Conservation (phyloP, 495 filamentous ascomycete genomes). For the Amphirosellinia nigrospora region DNA sequence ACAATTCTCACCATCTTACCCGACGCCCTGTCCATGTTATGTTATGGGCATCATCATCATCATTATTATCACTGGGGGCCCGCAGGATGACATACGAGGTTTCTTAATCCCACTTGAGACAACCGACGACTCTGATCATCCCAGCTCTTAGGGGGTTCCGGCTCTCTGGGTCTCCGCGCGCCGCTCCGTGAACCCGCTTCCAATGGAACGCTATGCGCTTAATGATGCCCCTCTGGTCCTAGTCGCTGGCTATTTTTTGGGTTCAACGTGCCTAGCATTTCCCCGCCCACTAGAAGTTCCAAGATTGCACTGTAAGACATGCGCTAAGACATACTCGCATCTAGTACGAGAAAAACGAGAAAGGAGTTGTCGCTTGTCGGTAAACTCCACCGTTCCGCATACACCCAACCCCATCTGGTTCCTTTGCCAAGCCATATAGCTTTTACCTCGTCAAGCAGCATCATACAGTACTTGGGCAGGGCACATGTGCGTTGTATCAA, state of each 20-base stretch:
- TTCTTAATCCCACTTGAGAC: background rate
- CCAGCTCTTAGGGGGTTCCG: slow-evolving; percentile 19
- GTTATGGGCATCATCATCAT: too few species aligned
- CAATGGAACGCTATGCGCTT: slow-evolving; percentile 38
- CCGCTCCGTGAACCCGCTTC: slow-evolving; percentile 32
- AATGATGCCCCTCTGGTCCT: slow-evolving; percentile 37
- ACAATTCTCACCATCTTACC: too few species aligned
- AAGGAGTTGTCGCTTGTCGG: background rate
- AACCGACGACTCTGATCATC: slow-evolving; percentile 10
- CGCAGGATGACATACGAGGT: background rate
- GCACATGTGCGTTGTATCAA: background rate
- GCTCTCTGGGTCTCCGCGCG: slow-evolving; percentile 24
- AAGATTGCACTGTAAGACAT: background rate
- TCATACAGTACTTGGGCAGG: too few species aligned
- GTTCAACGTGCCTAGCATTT: slow-evolving; percentile 6
- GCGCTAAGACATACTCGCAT: background rate
- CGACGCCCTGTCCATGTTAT: background rate
- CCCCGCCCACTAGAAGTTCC: background rate
- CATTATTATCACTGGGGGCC: too few species aligned
- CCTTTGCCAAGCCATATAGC: slow-evolving; percentile 15
- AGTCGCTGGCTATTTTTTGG: slow-evolving; percentile 23
- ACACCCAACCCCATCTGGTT: slow-evolving; percentile 7
- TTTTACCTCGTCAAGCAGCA: background rate
- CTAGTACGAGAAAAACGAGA: slow-evolving; percentile 14
- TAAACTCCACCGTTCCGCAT: slow-evolving; percentile 7